Evolutionary conservation across 164 flowering plant genomes (phyloP).

Genomic region (Aristolochia fimbriata): DNA sequence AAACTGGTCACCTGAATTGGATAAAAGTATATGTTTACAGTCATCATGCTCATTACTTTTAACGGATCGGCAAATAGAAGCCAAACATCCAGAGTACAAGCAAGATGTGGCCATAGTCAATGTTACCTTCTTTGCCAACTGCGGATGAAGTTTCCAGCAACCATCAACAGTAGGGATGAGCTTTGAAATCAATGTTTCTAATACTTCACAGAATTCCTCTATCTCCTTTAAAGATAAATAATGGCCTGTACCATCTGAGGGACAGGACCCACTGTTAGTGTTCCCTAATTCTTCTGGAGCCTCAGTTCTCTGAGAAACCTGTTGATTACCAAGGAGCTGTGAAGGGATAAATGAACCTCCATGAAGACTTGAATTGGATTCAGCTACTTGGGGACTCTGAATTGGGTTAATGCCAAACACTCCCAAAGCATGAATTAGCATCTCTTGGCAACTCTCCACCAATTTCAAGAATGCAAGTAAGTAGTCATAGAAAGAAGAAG

Average conservation of each 20-base stretch:
- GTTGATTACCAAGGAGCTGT: slow-evolving; percentile 34
- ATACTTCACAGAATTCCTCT: slow-evolving; percentile 27
- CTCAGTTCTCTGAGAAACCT: slow-evolving; percentile 5
- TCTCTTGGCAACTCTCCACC: slow-evolving; percentile 41
- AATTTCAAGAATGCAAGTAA: slow-evolving; percentile 62
- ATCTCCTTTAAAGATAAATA: slow-evolving; percentile 34
- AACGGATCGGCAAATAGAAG: slow-evolving; percentile 25
- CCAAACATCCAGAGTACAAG: slow-evolving; percentile 47
- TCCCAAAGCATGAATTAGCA: slow-evolving; percentile 32
- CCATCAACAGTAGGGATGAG: slow-evolving; percentile 50
- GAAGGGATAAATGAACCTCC: slow-evolving; percentile 14
- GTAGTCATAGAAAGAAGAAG: slow-evolving; percentile 52
- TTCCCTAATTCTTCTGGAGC: slow-evolving; percentile 18
- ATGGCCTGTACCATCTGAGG: slow-evolving; percentile 2
- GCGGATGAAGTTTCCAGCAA: slow-evolving; percentile 74
- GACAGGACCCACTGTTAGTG: slow-evolving; percentile 11
- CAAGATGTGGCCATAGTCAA: slow-evolving; percentile 42
- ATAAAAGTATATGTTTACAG: slow-evolving; percentile 12
- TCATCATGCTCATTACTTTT: slow-evolving; percentile 17
- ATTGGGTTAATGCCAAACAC: slow-evolving; percentile 27
- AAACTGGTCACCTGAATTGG: slow-evolving; percentile 18
- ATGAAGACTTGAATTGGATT: slow-evolving; percentile 10
- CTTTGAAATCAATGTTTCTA: slow-evolving; percentile 42
- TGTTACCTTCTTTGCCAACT: slow-evolving; percentile 46
- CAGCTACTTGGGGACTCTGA: slow-evolving; percentile 21